Percentiles rank a stretch among this genome's conserved stretches.
Evolutionary conservation across 225 moss, liverwort and hornwort genomes (phyloP).

Genomic region (Polytrichum formosum): DNA sequence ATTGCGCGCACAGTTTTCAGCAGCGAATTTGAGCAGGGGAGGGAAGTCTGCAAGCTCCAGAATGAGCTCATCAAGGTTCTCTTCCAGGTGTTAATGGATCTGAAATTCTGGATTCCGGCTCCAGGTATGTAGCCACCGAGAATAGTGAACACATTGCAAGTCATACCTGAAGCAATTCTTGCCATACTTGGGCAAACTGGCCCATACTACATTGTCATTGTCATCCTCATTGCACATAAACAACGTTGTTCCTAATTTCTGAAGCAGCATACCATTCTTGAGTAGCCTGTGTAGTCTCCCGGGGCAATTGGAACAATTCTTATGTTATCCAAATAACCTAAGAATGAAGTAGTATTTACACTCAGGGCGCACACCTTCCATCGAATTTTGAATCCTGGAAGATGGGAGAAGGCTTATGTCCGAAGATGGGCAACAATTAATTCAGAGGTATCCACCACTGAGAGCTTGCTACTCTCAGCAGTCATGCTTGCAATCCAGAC

Average conservation of each 20-base stretch:
- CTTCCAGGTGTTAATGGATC: constrained; percentile 6
- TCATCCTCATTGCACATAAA: neutral
- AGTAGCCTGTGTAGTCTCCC: neutral
- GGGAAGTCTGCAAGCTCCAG: constrained; percentile 17
- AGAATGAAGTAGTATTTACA: too few relatives aligned
- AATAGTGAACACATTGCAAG: neutral
- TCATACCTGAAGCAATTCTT: neutral
- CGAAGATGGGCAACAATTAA: too few relatives aligned
- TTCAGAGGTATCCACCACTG: too few relatives aligned
- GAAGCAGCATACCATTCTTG: too few relatives aligned
- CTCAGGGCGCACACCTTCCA: too few relatives aligned
- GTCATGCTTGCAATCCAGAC: too few relatives aligned
- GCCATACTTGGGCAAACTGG: neutral
- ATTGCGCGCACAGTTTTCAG: constrained; percentile 44
- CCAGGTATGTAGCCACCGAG: constrained; percentile 6
- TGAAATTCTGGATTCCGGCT: constrained; percentile 21
- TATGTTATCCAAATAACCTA: neutral
- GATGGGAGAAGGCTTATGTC: too few relatives aligned
- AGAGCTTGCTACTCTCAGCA: too few relatives aligned
- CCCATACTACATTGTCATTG: neutral
- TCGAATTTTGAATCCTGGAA: too few relatives aligned
- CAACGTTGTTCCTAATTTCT: too few relatives aligned
- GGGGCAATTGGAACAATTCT: neutral
- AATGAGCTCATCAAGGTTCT: constrained; percentile 11
- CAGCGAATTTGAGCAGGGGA: constrained; percentile 34